Base-by-base conservation (phyloP, 768 basidiomycete genomes). In the Sarcodon sp. region DNA sequence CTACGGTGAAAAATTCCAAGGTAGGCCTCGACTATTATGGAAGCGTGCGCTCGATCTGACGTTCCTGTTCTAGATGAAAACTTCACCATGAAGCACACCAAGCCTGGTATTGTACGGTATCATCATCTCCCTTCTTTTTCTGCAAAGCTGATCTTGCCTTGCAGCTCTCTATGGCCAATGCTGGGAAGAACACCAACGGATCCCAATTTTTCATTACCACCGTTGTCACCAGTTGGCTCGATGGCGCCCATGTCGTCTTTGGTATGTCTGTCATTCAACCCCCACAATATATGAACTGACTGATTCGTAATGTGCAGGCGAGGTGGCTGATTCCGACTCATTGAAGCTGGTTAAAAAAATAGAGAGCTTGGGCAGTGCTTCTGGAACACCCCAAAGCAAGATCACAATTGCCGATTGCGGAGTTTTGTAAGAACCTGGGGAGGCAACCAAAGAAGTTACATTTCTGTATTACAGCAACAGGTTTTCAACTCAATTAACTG, bases 121-220 rank as follows among this genome's bases (percentile, higher is more conserved):
- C 21, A 3, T 27, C 21, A 27, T 27, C 3, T 27, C 21, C 21
- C 3, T 4, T 4, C 21, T 27, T 27, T 27, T 27, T n/a, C n/a
- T 4, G 21, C 21, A 27, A 27, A 4, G 21, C 21, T 27, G 21
- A 27, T 27, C 4, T 27, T 27, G 21, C 21, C 21, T 27, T 4
- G 3, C 21, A 27, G 43, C 69, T 87, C 36, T 83, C 82, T 46
- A 86, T 86, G 81, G 88, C 88, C 18, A 91, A 92, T 58, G 75
- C 81, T 5, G 83, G 82, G 33, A 66, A 64, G 60, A 80, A 89
- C 69, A 92, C 90, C 54, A 93, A 93, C 59, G 89, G 86, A 11
- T 86, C 78, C 15, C 84, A 90, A 64, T 92, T 93, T 76, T 92
- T 94, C 73, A 80, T 93, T 69, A 89, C 86, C 53, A 92, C 88